Percentiles rank a stretch among this genome's conserved stretches.
Conservation (phyloP, 176 grass and related monocot genomes). For the Phoenix dactylifera region DNA sequence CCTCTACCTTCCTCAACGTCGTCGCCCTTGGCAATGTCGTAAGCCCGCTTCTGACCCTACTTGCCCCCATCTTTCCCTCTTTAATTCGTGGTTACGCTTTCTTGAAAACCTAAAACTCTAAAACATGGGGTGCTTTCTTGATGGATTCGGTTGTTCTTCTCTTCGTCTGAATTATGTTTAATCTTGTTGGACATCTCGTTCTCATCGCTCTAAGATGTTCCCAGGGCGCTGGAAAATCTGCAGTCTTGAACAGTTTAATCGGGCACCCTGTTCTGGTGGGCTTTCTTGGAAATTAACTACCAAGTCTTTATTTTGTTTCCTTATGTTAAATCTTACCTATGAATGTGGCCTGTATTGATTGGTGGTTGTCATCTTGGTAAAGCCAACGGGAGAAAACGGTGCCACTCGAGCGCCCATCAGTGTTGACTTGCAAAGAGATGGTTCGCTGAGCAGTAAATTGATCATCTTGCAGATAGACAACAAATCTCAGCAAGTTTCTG, state of each 20-base stretch:
- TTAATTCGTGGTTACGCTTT: background rate
- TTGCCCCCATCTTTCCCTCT: background rate
- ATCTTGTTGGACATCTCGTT: constrained; percentile 18
- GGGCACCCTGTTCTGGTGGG: constrained; percentile 92
- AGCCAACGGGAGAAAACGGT: constrained; percentile 96
- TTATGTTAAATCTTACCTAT: no score
- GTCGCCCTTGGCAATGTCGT: constrained; percentile 94
- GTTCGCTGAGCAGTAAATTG: constrained; percentile 69
- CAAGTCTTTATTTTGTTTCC: constrained; percentile 14
- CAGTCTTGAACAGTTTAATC: constrained; percentile 88
- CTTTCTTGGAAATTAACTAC: constrained; percentile 7
- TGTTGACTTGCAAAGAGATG: constrained; percentile 69
- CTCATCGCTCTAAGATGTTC: constrained; percentile 21
- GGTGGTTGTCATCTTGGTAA: constrained; percentile 1
- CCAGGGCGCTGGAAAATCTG: constrained; percentile 91
- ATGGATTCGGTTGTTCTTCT: no score
- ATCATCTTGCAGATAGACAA: constrained; percentile 87
- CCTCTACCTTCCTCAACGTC: constrained; percentile 88
- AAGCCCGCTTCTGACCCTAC: constrained; percentile 20
- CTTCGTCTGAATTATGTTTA: background rate
- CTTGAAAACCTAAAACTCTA: background rate
- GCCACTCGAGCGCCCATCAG: constrained; percentile 84
- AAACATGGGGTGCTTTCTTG: no score
- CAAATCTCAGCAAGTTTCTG: constrained; percentile 98
- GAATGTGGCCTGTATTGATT: background rate